A percentile compares a stretch with the other conserved stretches of the same genome.
Evolutionary conservation across 805 yeast species (phyloP).

Genomic region (Clavispora vitiphila): DNA sequence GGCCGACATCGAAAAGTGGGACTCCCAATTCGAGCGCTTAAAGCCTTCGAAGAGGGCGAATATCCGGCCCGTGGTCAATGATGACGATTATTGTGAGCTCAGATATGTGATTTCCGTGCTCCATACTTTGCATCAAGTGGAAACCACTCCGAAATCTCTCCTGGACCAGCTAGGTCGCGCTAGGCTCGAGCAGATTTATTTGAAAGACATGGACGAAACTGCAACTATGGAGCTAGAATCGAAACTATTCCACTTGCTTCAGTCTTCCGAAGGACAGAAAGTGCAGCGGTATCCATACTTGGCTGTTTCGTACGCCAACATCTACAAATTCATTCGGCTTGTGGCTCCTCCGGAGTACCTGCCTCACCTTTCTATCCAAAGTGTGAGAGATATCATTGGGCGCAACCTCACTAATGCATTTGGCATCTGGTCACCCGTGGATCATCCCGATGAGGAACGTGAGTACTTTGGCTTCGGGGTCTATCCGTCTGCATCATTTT

Average conservation of each 20-base stretch:
- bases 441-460: conserved; percentile 36
- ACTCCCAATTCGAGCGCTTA: conserved; percentile 22
- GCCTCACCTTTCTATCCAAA: conserved; percentile 30
- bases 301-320: conserved; percentile 40
- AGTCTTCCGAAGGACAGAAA: conserved; percentile 48
- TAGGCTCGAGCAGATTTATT: not conserved
- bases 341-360: conserved; percentile 33
- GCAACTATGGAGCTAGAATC: conserved; percentile 16
- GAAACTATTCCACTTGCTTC: conserved; percentile 37
- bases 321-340: conserved; percentile 44
- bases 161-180: conserved; percentile 14
- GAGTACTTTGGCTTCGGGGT: conserved; percentile 59
- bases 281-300: conserved; percentile 43
- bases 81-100: conserved; percentile 48
- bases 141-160: conserved; percentile 23
- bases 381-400: conserved; percentile 48
- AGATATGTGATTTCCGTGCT: conserved; percentile 37
- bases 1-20: conserved; percentile 37
- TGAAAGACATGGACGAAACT: conserved; percentile 2
- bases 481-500: conserved; percentile 59
- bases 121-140: conserved; percentile 11
- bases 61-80: conserved; percentile 40
- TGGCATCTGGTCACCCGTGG: conserved; percentile 54
- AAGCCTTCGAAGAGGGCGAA: conserved; percentile 32
- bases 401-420: conserved; percentile 63